phyloP scores from a whole-genome alignment of 495 filamentous ascomycete species.

The Annulohypoxylon stygium region DNA sequence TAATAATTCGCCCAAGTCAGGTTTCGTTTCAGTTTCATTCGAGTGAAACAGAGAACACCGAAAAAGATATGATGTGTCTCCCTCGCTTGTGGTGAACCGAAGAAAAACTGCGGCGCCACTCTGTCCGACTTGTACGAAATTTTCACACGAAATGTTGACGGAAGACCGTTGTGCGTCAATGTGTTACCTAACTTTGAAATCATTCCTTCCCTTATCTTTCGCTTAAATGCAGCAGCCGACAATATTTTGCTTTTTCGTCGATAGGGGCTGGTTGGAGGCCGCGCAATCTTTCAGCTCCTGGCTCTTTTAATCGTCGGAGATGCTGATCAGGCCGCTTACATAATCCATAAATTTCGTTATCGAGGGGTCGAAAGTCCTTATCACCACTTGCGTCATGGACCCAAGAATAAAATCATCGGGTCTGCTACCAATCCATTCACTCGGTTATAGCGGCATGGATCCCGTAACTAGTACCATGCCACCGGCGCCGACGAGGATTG shows the following conservation, averaged over 20 bases:
- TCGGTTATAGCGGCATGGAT: constrained; percentile 41
- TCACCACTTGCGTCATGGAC: constrained; percentile 14
- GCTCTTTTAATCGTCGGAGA: neutral
- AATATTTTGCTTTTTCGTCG: constrained; percentile 14
- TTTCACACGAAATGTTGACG: neutral
- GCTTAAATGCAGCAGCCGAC: neutral
- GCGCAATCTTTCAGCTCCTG: constrained; percentile 25
- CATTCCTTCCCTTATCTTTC: constrained; percentile 4
- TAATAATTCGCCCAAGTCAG: constrained; percentile 28
- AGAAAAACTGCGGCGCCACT: constrained; percentile 15
- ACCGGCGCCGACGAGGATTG: constrained; percentile 45
- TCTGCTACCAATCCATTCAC: constrained; percentile 11
- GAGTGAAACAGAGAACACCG: constrained; percentile 8
- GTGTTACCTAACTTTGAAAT: constrained; percentile 3
- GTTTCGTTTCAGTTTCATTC: constrained; percentile 2
- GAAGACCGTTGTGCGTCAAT: neutral
- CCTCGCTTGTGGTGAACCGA: constrained; percentile 13
- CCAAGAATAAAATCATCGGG: neutral
- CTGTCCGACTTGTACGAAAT: constrained; percentile 21
- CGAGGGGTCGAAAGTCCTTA: constrained; percentile 10
- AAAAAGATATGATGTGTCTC: constrained; percentile 15
- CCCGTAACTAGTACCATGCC: constrained; percentile 34
- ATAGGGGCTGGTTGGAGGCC: constrained; percentile 7
- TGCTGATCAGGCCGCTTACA: neutral
- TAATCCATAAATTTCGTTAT: neutral